Evolutionary conservation across 495 filamentous ascomycete genomes (phyloP), one percentile per base, ranked within the genome.

Genomic region (Neurospora sp.): DNA sequence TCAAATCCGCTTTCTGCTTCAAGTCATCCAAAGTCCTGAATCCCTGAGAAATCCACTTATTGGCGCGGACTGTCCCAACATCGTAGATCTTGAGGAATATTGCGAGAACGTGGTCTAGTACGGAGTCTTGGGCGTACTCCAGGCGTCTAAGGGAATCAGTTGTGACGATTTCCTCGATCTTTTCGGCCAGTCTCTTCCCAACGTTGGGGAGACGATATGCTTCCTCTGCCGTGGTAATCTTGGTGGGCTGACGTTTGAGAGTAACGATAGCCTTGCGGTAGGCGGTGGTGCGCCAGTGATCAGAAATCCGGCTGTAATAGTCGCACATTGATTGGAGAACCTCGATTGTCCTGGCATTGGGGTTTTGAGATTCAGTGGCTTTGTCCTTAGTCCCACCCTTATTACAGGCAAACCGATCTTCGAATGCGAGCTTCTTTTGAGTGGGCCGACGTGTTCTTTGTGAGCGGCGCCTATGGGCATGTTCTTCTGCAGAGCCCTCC

Each of bases 131-230:
- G 1, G 91, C 85, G 39, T 86, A 83, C 1, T 97, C 92, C 3
- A 98, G 85, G 44, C 92, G 89, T 23, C 89, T 86, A 0, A 99
- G 88, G 16, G 85, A 85, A 77, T 94, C 89, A 0, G 95, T 98
- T 39, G 72, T 80, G 69, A 82, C 93, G 69, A 98, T 97, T 78
- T 99, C 96, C 77, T 96, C 92, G 72, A 99, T 97, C 77, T 98
- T 98, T 48, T 86, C 85, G 0, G 96, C 96, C 18, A 99, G 80
- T 12, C 93, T 88, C 9, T 83, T 72, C 39, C 96, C 96, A 75
- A 99, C 91, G 72, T 88, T 88, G 1, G 91, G 89, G 4, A 98
- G 87, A 8, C 79, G 77, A 23, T 83, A 81, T 1, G 96, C 96
- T 81, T 97, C 87, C 39, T 89, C 84, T 69, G 86, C 87, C 14